These are phyloP conservation scores for Daucus carota DNA, from an alignment of 129 eudicot species.

Conservation along the genomic window DNA sequence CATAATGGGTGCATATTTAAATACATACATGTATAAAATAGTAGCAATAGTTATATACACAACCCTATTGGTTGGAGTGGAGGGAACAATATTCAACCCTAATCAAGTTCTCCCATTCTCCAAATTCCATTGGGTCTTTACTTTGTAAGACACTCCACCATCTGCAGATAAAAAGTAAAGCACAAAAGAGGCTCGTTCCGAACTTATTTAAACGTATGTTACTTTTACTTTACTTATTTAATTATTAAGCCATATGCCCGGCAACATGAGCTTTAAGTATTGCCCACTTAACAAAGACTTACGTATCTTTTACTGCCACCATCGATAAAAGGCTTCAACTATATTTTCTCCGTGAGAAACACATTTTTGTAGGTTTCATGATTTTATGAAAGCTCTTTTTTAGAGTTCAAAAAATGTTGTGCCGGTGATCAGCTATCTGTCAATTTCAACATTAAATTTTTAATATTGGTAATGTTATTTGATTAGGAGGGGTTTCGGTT, in stretches of 20 bases:
- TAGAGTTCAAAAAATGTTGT: too few species aligned
- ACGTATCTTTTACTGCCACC: neutral
- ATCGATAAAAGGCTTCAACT: neutral
- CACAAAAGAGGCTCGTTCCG: neutral
- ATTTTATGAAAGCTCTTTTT: too few species aligned
- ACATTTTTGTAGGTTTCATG: neutral
- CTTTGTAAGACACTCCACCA: conserved; percentile 17
- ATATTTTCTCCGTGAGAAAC: too few species aligned
- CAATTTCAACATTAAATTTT: too few species aligned
- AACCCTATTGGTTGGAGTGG: conserved; percentile 44
- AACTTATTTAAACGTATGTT: neutral
- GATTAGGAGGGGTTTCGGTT: too few species aligned
- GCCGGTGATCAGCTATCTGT: too few species aligned
- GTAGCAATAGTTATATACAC: neutral
- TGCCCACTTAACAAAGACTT: neutral
- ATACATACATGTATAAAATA: neutral
- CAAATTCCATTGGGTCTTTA: conserved; percentile 17
- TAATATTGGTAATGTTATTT: too few species aligned
- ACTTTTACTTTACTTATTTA: conserved; percentile 3
- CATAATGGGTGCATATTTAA: neutral
- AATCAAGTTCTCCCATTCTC: conserved; percentile 16
- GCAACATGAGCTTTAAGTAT: neutral
- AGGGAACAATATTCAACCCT: conserved; percentile 42
- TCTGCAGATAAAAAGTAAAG: conserved; percentile 34
- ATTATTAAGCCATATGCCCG: neutral